phyloP scores from a whole-genome alignment of 805 yeast genomes.

The Zygoascus flipseniorum region DNA sequence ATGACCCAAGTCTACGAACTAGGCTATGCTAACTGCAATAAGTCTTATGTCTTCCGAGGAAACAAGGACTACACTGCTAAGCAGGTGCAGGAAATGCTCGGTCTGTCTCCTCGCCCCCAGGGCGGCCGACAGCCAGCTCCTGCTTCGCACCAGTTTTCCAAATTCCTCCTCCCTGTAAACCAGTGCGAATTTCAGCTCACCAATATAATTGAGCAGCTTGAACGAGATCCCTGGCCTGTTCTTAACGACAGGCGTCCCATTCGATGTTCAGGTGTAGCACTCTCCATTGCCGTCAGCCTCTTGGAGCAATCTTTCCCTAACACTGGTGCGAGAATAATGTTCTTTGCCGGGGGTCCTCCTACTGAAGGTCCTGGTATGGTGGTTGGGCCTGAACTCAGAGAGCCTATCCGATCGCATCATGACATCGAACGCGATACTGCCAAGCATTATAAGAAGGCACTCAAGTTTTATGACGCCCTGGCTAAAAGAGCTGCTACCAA shows the following conservation, averaged over 20 bases:
- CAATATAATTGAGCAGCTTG: conserved; percentile 65
- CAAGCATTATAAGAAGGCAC: conserved; percentile 80
- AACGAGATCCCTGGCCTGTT: conserved; percentile 83
- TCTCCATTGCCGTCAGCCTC: conserved; percentile 72
- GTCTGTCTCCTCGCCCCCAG: conserved; percentile 34
- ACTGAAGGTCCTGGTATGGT: conserved; percentile 92
- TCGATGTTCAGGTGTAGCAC: conserved; percentile 89
- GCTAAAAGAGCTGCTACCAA: conserved; percentile 63
- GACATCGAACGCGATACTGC: conserved; percentile 91
- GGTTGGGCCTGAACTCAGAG: conserved; percentile 84
- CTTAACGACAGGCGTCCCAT: conserved; percentile 76
- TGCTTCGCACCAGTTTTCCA: conserved; percentile 29
- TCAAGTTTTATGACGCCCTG: conserved; percentile 66
- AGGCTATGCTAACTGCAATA: conserved; percentile 55
- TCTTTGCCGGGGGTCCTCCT: conserved; percentile 92
- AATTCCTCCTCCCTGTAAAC: conserved; percentile 67
- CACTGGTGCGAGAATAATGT: conserved; percentile 76
- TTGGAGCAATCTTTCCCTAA: conserved; percentile 72
- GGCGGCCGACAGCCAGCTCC: conserved; percentile 22
- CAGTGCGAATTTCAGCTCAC: conserved; percentile 79
- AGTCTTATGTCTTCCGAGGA: conserved; percentile 79
- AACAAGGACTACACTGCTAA: conserved; percentile 66
- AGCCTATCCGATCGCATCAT: conserved; percentile 94
- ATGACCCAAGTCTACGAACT: conserved; percentile 86
- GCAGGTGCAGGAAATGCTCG: conserved; percentile 53